Evolutionary conservation across 371 early-diverging fungal genomes (phyloP), one percentile per base, ranked within the genome.

Genomic region (Apophysomyces elegans): DNA sequence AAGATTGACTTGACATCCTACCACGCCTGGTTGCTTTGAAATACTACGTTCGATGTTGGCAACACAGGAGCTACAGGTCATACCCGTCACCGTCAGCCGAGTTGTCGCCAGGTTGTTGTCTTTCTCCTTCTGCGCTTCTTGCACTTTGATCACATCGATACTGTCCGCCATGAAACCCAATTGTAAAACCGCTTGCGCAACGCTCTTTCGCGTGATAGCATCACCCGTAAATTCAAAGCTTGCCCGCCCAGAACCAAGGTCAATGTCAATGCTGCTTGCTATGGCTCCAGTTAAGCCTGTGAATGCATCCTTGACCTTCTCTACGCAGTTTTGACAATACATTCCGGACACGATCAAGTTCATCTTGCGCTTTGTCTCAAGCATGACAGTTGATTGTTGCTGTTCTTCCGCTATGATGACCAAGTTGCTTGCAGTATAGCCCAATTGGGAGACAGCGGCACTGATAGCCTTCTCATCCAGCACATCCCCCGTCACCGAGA

Each of bases 31-130:
- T 37, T 81, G 77, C 8, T 80, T 77, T 64, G 80, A 65, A 47
- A 88, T 64, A 4, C 74, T 73, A 14, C 79, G 69, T 71, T 93
- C 87, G 70, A 94, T 89, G 18, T 91, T 84, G 18, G 83, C 81
- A 7, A 94, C 94, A 74, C 94, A 94, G 14, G 91, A 90, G 21
- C 87, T 80, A 74, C 94, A 93, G 0, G 95, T 94, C 94, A 95
- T 95, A 39, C 95, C 94, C 0, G 84, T 81, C 7, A 91, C 84
- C 0, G 77, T 78, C 7, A 88, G 70, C 5, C 83, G 74, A 0
- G 82, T 80, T 1, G 81, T 79, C 1, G 74, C 65, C 5, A 78
- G 13, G 32, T 69, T 61, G 36, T 64, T 50, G 13, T 63, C 58
- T 12, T 56, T 58, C 1, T 66, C 13, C 26, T 67, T 65, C n/a